A percentile compares a stretch with the other conserved stretches of the same genome.
Evolutionary conservation across 176 grass and related monocot species (phyloP).

Genomic region (Phoenix dactylifera): DNA sequence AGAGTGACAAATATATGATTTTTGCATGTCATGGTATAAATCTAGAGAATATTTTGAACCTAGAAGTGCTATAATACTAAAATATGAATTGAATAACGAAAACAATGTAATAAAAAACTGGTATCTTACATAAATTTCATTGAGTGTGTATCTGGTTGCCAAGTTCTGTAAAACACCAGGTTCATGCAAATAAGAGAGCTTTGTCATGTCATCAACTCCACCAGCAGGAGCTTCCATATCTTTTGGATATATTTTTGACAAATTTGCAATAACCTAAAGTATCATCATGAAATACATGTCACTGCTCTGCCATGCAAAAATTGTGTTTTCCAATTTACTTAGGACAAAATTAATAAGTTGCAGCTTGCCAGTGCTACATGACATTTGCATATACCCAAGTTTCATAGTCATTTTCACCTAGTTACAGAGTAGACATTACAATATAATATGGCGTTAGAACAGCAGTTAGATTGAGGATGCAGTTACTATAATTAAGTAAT

Average conservation of each 20-base stretch:
- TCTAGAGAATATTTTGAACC: too few species aligned
- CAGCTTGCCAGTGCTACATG: too few species aligned
- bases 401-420: too few species aligned
- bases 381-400: too few species aligned
- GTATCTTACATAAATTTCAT: conserved; percentile 89
- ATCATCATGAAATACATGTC: neutral
- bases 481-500: too few species aligned
- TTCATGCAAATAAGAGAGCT: conserved; percentile 95
- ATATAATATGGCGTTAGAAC: too few species aligned
- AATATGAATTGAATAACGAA: neutral
- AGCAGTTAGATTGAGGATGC: too few species aligned
- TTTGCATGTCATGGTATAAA: too few species aligned
- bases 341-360: too few species aligned
- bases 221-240: conserved; percentile 92
- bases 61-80: neutral
- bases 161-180: conserved; percentile 93
- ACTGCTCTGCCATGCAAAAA: too few species aligned
- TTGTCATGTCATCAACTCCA: conserved; percentile 99
- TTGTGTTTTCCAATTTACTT: too few species aligned
- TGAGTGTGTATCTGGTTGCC: conserved; percentile 84
- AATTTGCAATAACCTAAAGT: conserved; percentile 51
- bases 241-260: conserved; percentile 93
- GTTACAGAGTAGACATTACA: too few species aligned
- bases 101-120: neutral
- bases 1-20: conserved; percentile 14